Conservation (phyloP, 768 basidiomycete species). For the Lentinula lateritia region DNA sequence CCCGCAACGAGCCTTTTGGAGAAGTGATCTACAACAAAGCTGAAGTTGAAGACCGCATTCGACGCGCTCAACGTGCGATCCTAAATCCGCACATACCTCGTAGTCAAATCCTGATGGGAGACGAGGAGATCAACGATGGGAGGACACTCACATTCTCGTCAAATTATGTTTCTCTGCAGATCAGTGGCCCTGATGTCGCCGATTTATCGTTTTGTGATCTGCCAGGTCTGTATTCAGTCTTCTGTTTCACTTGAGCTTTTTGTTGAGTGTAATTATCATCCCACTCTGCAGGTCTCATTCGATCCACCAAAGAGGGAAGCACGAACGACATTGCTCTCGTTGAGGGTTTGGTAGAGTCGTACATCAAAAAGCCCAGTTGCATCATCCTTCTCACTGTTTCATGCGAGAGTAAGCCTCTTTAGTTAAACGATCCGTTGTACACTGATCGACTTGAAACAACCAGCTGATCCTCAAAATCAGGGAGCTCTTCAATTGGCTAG, state of each 20-base stretch:
- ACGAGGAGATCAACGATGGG: slow-evolving; percentile 19
- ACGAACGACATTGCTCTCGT: slow-evolving; percentile 58
- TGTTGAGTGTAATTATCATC: neutral
- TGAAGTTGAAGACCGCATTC: slow-evolving; percentile 60
- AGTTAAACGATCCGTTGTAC: neutral
- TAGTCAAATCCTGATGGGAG: slow-evolving; percentile 32
- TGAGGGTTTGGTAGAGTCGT: slow-evolving; percentile 47
- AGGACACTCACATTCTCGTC: slow-evolving; percentile 40
- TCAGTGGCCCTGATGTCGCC: slow-evolving; percentile 53
- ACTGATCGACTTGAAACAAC: neutral
- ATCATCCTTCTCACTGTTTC: slow-evolving; percentile 56
- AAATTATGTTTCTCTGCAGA: slow-evolving; percentile 53
- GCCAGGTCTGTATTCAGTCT: slow-evolving; percentile 34
- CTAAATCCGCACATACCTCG: slow-evolving; percentile 43
- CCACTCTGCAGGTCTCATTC: slow-evolving; percentile 41
- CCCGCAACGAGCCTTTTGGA: slow-evolving; percentile 39
- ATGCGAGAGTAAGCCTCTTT: slow-evolving; percentile 50
- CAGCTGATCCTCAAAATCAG: slow-evolving; percentile 81
- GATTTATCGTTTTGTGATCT: slow-evolving; percentile 65
- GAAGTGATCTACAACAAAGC: slow-evolving; percentile 41
- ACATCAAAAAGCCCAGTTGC: slow-evolving; percentile 59
- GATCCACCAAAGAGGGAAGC: slow-evolving; percentile 44
- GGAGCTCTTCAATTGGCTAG: slow-evolving; percentile 66
- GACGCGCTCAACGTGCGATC: slow-evolving; percentile 61
- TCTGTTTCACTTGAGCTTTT: neutral